Evolutionary conservation across 2,329 filamentous ascomycete genomes (phyloP).

Genomic region (Epichloe uncinata): DNA sequence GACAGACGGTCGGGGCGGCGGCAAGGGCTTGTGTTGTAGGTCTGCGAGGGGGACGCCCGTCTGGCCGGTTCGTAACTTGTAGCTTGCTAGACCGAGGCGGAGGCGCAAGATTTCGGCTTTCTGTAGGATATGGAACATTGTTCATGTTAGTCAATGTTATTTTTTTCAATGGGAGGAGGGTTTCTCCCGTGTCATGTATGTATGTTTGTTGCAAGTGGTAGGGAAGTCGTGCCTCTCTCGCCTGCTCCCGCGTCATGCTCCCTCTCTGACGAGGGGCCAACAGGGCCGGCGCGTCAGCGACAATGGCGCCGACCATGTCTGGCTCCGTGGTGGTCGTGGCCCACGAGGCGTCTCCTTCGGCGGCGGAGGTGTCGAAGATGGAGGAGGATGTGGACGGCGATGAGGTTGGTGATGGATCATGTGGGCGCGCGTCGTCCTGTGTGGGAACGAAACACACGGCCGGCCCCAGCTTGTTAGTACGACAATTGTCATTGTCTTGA

Average conservation of each 20-base stretch:
- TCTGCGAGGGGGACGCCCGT: conserved; percentile 49
- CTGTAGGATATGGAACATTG: conserved; percentile 18
- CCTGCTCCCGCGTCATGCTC: conserved; percentile 37
- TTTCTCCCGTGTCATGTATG: neutral
- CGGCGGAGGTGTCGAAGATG: conserved; percentile 34
- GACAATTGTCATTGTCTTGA: neutral
- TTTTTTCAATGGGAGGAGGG: no score
- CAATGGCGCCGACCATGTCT: conserved; percentile 16
- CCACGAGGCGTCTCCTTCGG: conserved; percentile 36
- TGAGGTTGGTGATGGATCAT: conserved; percentile 14
- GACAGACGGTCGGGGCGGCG: conserved; percentile 11
- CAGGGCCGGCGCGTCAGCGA: conserved; percentile 1
- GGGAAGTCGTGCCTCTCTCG: conserved; percentile 29
- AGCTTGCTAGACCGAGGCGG: conserved; percentile 57
- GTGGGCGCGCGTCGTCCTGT: conserved; percentile 4
- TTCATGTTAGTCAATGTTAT: neutral
- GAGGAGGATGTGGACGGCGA: conserved; percentile 31
- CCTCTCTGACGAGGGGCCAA: conserved; percentile 3
- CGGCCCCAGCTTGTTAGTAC: conserved; percentile 5
- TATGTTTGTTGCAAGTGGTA: no score
- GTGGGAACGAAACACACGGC: neutral
- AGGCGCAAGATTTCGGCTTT: conserved; percentile 53
- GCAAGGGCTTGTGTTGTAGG: conserved; percentile 31
- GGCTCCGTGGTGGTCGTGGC: conserved; percentile 37
- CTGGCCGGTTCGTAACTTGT: conserved; percentile 65